Percentiles rank a stretch among this genome's conserved stretches.
These are phyloP conservation scores for Saccharomyces kudriavzevii DNA, from an alignment of 805 yeast genomes.

Conservation along the genomic window DNA sequence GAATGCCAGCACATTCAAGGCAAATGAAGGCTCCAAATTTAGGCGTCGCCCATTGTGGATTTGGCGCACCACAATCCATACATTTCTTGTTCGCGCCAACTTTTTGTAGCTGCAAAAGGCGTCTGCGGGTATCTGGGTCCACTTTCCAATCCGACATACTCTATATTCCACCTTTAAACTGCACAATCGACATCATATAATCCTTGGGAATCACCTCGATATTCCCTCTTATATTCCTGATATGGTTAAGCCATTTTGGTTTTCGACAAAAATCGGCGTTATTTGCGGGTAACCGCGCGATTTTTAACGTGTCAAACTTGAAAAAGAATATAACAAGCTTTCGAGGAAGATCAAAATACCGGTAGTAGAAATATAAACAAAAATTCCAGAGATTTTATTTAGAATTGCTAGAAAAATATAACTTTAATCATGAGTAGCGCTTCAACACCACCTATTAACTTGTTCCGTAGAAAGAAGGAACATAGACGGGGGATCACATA, in stretches of 20 bases:
- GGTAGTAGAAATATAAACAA: not conserved
- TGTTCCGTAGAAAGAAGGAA: slow-evolving; percentile 50
- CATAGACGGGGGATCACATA: slow-evolving; percentile 66
- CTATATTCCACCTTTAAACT: not conserved
- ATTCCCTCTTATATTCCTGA: not conserved
- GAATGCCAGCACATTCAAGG: slow-evolving; percentile 95
- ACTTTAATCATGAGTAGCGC: slow-evolving; percentile 2
- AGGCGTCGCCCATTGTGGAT: slow-evolving; percentile 99
- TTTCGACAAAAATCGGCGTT: not conserved
- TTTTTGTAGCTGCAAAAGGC: slow-evolving; percentile 68
- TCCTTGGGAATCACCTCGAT: not conserved
- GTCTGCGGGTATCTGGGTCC: slow-evolving; percentile 86
- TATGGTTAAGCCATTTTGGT: not conserved
- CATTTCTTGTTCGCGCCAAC: slow-evolving; percentile 78
- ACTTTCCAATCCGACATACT: slow-evolving; percentile 69
- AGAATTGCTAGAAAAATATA: not conserved
- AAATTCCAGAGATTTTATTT: not conserved
- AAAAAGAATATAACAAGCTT: not conserved
- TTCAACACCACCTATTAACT: slow-evolving; percentile 15
- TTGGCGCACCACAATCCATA: slow-evolving; percentile 89
- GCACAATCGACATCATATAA: not conserved
- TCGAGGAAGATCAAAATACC: not conserved
- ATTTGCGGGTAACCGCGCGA: not conserved
- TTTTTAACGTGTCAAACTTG: not conserved
- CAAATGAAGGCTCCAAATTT: slow-evolving; percentile 96